Evolutionary conservation across 805 yeast genomes (phyloP).

Genomic region (Blastobotrys americana): DNA sequence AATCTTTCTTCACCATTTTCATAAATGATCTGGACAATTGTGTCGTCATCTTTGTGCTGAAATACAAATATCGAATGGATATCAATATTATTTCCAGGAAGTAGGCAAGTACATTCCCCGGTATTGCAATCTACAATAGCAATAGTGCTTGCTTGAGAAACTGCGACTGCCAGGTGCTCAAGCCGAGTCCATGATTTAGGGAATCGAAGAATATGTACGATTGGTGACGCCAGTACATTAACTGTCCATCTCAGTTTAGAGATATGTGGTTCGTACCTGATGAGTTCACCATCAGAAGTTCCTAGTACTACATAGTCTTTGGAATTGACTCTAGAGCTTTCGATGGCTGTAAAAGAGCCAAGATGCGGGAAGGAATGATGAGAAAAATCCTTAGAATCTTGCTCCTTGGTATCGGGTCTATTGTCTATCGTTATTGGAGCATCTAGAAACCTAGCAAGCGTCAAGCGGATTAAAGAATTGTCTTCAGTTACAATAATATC

Average conservation of each 20-base stretch:
- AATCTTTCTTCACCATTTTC: conserved; percentile 9
- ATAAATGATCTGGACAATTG: conserved; percentile 7
- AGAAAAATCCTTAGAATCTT: background rate
- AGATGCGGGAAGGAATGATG: background rate
- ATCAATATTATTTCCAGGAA: conserved; percentile 14
- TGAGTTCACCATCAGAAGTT: conserved; percentile 6
- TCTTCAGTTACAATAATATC: background rate
- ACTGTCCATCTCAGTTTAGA: background rate
- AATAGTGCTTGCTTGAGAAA: conserved; percentile 11
- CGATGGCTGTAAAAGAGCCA: conserved; percentile 1
- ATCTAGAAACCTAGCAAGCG: background rate
- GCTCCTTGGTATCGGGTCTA: background rate
- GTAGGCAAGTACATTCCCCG: background rate
- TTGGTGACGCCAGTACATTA: conserved; percentile 7
- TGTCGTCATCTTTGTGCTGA: background rate
- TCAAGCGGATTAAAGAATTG: background rate
- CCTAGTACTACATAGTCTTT: conserved; percentile 4
- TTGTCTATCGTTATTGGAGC: too few relatives aligned
- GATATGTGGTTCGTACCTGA: background rate
- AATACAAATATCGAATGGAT: conserved; percentile 1
- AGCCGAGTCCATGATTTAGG: conserved; percentile 1
- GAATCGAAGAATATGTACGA: conserved; percentile 2
- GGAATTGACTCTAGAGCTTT: background rate
- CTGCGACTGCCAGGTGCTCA: conserved; percentile 5
- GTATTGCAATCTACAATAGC: conserved; percentile 8